Evolutionary conservation across 805 yeast species (phyloP).

Genomic region (Spathaspora arborariae): DNA sequence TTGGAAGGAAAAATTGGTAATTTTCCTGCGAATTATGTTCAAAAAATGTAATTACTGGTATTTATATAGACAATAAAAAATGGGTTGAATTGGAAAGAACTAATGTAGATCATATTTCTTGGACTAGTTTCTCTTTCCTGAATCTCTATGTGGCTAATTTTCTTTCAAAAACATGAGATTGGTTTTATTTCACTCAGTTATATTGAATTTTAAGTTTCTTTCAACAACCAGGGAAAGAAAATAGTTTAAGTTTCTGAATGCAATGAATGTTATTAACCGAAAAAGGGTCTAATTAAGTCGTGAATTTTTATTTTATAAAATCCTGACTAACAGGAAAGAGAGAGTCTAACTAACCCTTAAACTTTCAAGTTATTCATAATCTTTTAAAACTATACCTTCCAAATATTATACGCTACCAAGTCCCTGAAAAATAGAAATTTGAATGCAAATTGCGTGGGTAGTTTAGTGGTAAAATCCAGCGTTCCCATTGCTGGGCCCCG

Average conservation of each 20-base stretch:
- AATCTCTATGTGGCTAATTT: too few species aligned
- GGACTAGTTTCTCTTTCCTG: not conserved
- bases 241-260: too few species aligned
- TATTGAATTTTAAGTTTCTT: too few species aligned
- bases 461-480: slow-evolving; percentile 26
- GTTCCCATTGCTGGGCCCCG: slow-evolving; percentile 27
- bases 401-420: not conserved
- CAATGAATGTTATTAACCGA: too few species aligned
- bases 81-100: not conserved
- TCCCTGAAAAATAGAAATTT: not conserved
- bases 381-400: not conserved
- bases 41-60: not conserved
- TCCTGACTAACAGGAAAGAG: too few species aligned
- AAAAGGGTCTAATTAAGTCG: too few species aligned
- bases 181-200: too few species aligned
- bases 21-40: slow-evolving; percentile 31
- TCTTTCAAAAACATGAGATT: too few species aligned
- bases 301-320: too few species aligned
- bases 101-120: not conserved
- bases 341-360: not conserved
- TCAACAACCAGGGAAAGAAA: too few species aligned
- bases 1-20: slow-evolving; percentile 19
- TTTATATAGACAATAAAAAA: not conserved
- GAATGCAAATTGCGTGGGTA: slow-evolving; percentile 14
- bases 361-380: not conserved